Base-by-base conservation (phyloP, 2,329 filamentous ascomycete genomes). In the Cytospora paraplurivora region DNA sequence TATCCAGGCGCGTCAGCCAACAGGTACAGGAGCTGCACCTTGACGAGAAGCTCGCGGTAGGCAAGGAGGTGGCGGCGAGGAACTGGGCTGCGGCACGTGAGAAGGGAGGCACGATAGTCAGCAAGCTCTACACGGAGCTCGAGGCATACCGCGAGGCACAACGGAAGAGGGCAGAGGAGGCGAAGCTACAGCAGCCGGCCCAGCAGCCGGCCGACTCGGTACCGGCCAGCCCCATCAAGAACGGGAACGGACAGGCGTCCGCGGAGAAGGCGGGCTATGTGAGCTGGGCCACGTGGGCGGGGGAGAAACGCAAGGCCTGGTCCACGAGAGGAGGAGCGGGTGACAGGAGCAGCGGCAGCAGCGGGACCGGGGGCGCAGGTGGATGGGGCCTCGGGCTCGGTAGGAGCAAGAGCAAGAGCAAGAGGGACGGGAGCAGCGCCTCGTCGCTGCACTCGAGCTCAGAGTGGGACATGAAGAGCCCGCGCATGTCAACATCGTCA, bases 21-120 rank as follows among this genome's bases (percentile, higher is more conserved):
- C 95, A 98, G 76, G 91, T 99, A 56, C 90, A 94, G 68, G 94
- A 98, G 66, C 83, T 98, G 56, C 93, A 98, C 73, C 83, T 98
- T 1, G 95, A 99, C 73, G 95, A 98, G 73, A 87, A 91, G 10
- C 87, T 98, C 64, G 89, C 91, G 0, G 88, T 91, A 65, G 91
- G 93, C 10, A 86, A 88, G 61, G 95, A 98, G 74, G 90, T 89
- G 0, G 82, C 98, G 2, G 92, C 92, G n/a, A 88, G 93, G 65
- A 93, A 96, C 70, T 75, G 97, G n/a, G 90, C 91, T 4, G 92
- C 90, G 0, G 93, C 95, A 0, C 88, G 90, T 62, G 92, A 95
- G 71, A 96, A 94, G 77, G 91, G 96, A 0, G 93, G 89, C 21
- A 89, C 87, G 5, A 89, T 95, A 44, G 92, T 97, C 75, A 96